A percentile compares a stretch with the other conserved stretches of the same genome.
phyloP scores from a whole-genome alignment of 1,139 yeast species.

The Debaryomyces singareniensis region DNA sequence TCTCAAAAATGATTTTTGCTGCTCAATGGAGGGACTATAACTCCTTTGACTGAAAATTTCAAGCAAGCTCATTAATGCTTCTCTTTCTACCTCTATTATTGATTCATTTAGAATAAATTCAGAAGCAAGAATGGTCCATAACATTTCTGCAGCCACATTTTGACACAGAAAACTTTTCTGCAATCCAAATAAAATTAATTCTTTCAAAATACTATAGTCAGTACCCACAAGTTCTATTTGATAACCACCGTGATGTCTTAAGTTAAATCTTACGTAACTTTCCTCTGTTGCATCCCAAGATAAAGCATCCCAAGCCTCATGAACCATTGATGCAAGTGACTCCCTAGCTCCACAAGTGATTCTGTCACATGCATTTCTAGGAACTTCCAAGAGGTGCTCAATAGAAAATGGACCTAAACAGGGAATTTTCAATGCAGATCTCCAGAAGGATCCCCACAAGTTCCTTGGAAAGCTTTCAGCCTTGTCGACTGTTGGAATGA shows the following conservation, averaged over 20 bases:
- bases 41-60: constrained; percentile 54
- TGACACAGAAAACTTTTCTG: constrained; percentile 64
- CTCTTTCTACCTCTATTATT: constrained; percentile 56
- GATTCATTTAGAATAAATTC: constrained; percentile 60
- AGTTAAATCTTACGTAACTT: constrained; percentile 55
- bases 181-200: constrained; percentile 60
- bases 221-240: constrained; percentile 64
- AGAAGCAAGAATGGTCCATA: constrained; percentile 67
- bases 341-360: constrained; percentile 63
- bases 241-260: constrained; percentile 61
- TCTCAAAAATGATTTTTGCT: constrained; percentile 49
- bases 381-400: constrained; percentile 64
- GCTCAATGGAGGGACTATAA: constrained; percentile 50
- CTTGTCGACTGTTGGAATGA: constrained; percentile 48
- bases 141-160: constrained; percentile 56
- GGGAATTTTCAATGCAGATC: constrained; percentile 48
- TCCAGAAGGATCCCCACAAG: constrained; percentile 62
- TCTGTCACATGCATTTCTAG: constrained; percentile 62
- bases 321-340: constrained; percentile 50
- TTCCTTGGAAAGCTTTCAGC: constrained; percentile 46
- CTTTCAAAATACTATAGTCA: constrained; percentile 56
- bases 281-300: constrained; percentile 65
- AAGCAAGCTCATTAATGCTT: constrained; percentile 56
- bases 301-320: constrained; percentile 65
- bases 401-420: constrained; percentile 53